Evolutionary conservation across 2,329 filamentous ascomycete species (phyloP), one percentile per base, ranked within the genome.

Genomic region (Graphilbum fragrans): DNA sequence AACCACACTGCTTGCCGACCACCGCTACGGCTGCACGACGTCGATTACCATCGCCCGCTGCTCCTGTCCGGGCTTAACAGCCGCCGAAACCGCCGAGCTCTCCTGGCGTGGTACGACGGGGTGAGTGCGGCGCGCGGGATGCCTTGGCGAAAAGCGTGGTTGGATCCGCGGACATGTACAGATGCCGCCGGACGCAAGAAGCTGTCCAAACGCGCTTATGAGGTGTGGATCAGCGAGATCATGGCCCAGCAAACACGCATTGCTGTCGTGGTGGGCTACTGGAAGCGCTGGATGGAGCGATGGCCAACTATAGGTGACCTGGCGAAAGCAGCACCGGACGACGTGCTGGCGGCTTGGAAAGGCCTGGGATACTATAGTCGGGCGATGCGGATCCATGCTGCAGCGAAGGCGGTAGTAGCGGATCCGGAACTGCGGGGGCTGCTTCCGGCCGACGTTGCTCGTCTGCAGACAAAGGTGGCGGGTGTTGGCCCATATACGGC

Each of bases 241-340:
- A 80, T 80, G 76, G 64, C 80, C 11, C 76, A 80, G 54, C 76
- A 80, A 57, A 80, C 76, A 2, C 71, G 76, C 22, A 76, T 80
- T 4, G 66, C 70, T 3, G 70, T 69, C 7, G 76, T 79, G 1
- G 70, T 78, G 18, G 72, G 70, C 38, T 80, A 80, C 53, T 80
- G 75, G 71, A 73, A 69, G 23, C 63, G 62, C 1, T 80, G 76
- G 76, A 76, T 76, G 61, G 61, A 55, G 1, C 66, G 66, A 42
- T 80, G 75, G 74, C 74, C 74, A 1, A 74, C 72, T 0, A 66
- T 80, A 3, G 62, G 65, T 2, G 67, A 71, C 19, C 64, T 80
- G 7, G 74, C 75, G 0, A 57, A 57, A 0, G 76, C 76, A 1
- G 50, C 57, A 1, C 53, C 66, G 6, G 72, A 76, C 37, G 72